A percentile compares a stretch with the other conserved stretches of the same genome.
Conservation (phyloP, 768 basidiomycete genomes). For the Hypholoma sublateritium region DNA sequence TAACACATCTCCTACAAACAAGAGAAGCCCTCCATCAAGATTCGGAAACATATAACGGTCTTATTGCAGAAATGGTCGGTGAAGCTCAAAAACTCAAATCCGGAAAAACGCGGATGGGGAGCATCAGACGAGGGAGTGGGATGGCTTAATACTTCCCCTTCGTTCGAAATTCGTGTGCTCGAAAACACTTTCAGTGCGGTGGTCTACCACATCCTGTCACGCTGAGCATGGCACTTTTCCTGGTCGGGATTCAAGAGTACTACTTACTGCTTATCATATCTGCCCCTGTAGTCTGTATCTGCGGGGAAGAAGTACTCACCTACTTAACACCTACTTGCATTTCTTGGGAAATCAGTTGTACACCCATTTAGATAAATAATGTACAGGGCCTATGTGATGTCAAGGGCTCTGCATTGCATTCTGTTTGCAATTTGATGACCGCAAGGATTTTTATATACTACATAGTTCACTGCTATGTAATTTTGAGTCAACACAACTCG, state of each 20-base stretch:
- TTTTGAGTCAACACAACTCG: neutral
- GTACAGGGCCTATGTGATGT: too few species aligned
- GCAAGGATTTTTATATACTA: too few species aligned
- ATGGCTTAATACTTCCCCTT: conserved; percentile 24
- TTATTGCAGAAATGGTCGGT: conserved; percentile 90
- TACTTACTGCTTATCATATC: neutral
- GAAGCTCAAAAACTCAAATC: conserved; percentile 86
- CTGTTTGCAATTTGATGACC: too few species aligned
- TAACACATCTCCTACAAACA: conserved; percentile 82
- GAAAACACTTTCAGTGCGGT: neutral
- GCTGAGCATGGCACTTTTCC: neutral
- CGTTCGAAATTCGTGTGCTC: neutral
- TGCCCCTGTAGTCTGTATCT: too few species aligned
- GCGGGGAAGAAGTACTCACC: too few species aligned
- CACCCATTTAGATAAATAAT: neutral
- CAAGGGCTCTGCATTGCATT: too few species aligned
- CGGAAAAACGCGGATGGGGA: conserved; percentile 46
- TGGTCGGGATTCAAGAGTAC: neutral
- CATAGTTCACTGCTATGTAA: too few species aligned
- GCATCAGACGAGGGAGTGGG: conserved; percentile 47
- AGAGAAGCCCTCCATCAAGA: conserved; percentile 84
- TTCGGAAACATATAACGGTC: conserved; percentile 84
- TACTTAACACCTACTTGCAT: too few species aligned
- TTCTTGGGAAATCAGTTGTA: neutral
- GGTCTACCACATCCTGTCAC: neutral